Base-by-base conservation (phyloP, 1,139 yeast species). In the Yamadazyma triangularis region DNA sequence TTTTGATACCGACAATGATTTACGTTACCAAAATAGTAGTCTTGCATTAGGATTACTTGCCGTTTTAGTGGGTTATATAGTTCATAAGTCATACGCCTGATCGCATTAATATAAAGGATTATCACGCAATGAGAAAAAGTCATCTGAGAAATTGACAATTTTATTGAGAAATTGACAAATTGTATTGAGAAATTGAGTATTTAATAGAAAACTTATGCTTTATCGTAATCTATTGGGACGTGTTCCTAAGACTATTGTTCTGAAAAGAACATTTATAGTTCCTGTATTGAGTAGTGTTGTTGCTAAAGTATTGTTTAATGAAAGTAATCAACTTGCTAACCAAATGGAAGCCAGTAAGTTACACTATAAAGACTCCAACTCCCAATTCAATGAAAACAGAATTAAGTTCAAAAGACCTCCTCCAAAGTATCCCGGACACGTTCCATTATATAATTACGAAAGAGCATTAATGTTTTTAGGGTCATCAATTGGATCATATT, bases 401-500 rank as follows among this genome's bases (percentile, higher is more conserved):
- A 44, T 49, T 21, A 22, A 28, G 10, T 70, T 71, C 42, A 42
- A 47, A 30, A 53, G 79, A 32, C 57, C 65, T 20, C 54, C 53
- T 27, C 74, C 79, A 2, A 64, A 70, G 25, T 87, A 87, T 48
- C 80, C 84, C 1, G 91, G 87, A 2, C 95, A 89, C 53, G 79
- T 89, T 6, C 95, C 95, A 2, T 64, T 89, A 30, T 75, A 76
- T 41, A 39, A 55, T 1, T 58, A 71, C 34, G 97, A 91, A 51
- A 74, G 83, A 42, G 41, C 68, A 1, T 53, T 83, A 27, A 62
- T 91, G 60, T 75, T 85, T 39, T 57, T 71, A 0, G 83, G 91
- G 1, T 82, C 95, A 4, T 88, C 95, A 1, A 50, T 84, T n/a
- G 93, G 91, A 12, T 83, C 96, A 0, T 79, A 73, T 43, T 64